Base-by-base conservation (phyloP, 1,284 basidiomycete species). In the Melampsora larici-populina region DNA sequence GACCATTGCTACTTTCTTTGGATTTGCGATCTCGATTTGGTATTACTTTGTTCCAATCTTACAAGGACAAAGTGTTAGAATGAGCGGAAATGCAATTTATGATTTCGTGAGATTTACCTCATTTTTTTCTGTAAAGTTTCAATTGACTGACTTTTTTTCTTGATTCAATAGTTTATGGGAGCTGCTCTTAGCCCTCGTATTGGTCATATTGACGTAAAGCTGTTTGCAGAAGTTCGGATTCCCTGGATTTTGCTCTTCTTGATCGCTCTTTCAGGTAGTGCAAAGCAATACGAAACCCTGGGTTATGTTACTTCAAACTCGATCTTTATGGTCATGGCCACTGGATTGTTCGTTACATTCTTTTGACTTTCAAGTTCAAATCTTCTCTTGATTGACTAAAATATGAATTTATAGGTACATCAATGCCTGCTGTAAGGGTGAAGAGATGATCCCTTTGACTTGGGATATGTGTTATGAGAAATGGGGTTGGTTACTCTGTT, bases 381-480 rank as follows among this genome's bases (percentile, higher is more conserved):
- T 75, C 70, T 8, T n/a, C 8, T 24, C 49, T 18, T 68, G 24
- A 75, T 86, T 84, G 81, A 91, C 88, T 95, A 95, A 84, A 93
- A 91, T 74, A 93, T 95, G 83, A 24, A 60, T 48, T 43, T 33
- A 43, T 26, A 70, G 68, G 17, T 78, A 70, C 29, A 66, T 70
- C 31, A 70, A 70, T 55, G 70, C 67, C 5, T 79, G 78, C 9
- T 9, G 40, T 26, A 69, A 83, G 78, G 85, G 84, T 64, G 85
- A 86, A 80, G 94, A 99, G 83, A 96, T 94, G 85, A 99, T 99
- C 80, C 97, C 97, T 24, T 95, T 98, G 84, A 99, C 96, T 13
- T 98, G 96, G 96, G 94, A 97, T 83, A 97, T 97, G 93, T 95
- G 90, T 86, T 92, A 95, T 82, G 94, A 97, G 84, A 97, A 97